phyloP scores from a whole-genome alignment of 2,329 filamentous ascomycete species.

The Boeremia exigua region DNA sequence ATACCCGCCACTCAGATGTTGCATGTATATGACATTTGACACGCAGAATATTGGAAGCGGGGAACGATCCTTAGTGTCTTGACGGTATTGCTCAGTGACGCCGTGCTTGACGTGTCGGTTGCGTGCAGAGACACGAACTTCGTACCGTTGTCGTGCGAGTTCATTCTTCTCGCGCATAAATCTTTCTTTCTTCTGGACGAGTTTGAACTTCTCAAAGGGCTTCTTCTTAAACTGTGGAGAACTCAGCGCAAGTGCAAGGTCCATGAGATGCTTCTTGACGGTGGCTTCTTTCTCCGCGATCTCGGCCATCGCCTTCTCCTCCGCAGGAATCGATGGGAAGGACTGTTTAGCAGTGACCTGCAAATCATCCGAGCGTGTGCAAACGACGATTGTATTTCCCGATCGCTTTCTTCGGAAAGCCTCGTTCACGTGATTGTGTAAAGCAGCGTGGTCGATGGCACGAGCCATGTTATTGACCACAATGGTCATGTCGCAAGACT shows the following conservation, averaged over 20 bases:
- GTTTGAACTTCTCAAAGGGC: neutral
- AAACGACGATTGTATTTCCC: conserved; percentile 29
- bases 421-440: conserved; percentile 21
- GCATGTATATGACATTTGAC: conserved; percentile 26
- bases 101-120: conserved; percentile 17
- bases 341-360: conserved; percentile 4
- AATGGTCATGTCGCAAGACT: conserved; percentile 26
- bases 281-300: conserved; percentile 1
- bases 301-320: conserved; percentile 2
- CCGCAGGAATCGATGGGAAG: neutral
- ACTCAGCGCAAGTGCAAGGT: neutral
- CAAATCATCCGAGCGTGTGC: conserved; percentile 27
- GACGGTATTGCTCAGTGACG: conserved; percentile 18
- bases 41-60: conserved; percentile 24
- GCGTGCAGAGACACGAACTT: conserved; percentile 7
- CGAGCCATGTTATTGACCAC: conserved; percentile 28
- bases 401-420: conserved; percentile 16
- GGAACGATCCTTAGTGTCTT: conserved; percentile 16
- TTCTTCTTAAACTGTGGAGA: neutral
- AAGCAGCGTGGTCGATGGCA: conserved; percentile 6
- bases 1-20: conserved; percentile 16
- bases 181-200: conserved; percentile 1
- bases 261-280: neutral
- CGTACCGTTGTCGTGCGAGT: neutral
- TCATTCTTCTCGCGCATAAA: conserved; percentile 1